A percentile compares a stretch with the other conserved stretches of the same genome.
These are phyloP conservation scores for Phytopythium montanum DNA, from an alignment of 352 stramenopile genomes.

Conservation along the genomic window DNA sequence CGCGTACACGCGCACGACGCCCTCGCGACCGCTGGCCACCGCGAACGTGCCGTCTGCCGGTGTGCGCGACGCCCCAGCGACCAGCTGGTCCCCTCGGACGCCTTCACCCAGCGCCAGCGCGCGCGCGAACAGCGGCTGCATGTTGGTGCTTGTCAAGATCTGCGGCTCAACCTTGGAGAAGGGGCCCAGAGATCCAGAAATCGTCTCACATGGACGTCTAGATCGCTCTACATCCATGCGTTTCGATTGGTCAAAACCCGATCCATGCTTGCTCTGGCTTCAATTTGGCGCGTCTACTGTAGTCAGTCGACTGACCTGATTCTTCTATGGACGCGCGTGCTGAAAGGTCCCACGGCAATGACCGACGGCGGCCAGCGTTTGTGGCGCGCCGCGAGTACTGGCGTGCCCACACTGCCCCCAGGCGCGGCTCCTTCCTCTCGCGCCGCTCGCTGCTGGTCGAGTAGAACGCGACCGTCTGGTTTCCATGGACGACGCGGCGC, in stretches of 20 bases:
- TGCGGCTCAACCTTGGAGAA: not conserved
- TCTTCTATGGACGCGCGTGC: not conserved
- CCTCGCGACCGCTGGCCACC: conserved; percentile 49
- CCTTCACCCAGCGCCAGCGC: conserved; percentile 41
- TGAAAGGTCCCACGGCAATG: not conserved
- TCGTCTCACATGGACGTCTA: too few species aligned
- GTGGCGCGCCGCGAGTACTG: conserved; percentile 1
- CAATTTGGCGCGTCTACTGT: not conserved
- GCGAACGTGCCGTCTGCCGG: conserved; percentile 73
- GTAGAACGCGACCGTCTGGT: not conserved
- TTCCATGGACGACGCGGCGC: not conserved
- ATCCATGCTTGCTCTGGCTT: too few species aligned
- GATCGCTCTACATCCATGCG: too few species aligned
- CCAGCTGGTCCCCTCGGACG: conserved; percentile 32
- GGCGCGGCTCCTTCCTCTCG: not conserved
- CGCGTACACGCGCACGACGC: conserved; percentile 79
- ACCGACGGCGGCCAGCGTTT: not conserved
- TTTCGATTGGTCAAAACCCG: too few species aligned
- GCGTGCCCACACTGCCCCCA: not conserved
- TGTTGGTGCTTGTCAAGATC: conserved; percentile 8
- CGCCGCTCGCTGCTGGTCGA: not conserved
- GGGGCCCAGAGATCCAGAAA: too few species aligned
- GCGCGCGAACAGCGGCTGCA: conserved; percentile 72
- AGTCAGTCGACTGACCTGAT: not conserved
- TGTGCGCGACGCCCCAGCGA: conserved; percentile 57